Percentiles rank a stretch among this genome's conserved stretches.
These are phyloP conservation scores for Ceratobasidium sp. DNA, from an alignment of 1,284 basidiomycete species.

Conservation along the genomic window DNA sequence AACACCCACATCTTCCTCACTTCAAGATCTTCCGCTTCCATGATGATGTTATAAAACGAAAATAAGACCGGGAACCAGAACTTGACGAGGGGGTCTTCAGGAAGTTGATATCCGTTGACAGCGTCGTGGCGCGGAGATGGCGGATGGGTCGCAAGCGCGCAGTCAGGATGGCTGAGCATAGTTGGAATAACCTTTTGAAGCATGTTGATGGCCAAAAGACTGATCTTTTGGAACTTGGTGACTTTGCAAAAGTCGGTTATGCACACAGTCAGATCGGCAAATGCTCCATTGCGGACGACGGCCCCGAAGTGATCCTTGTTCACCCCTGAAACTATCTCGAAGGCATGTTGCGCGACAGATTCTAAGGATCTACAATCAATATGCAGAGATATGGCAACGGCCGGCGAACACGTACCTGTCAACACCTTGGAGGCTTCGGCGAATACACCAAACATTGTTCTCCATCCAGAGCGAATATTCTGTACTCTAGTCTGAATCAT, in stretches of 20 bases:
- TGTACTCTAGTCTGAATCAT: conserved; percentile 97
- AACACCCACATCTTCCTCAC: conserved; percentile 87
- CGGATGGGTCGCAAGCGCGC: conserved; percentile 62
- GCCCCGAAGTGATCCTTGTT: conserved; percentile 92
- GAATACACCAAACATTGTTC: conserved; percentile 99
- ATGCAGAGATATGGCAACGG: background rate
- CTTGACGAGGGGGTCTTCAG: conserved; percentile 82
- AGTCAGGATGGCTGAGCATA: conserved; percentile 89
- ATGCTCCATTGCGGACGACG: conserved; percentile 92
- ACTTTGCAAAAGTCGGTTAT: conserved; percentile 99
- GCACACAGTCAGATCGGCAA: conserved; percentile 96
- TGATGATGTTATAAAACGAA: conserved; percentile 98
- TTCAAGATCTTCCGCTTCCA: conserved; percentile 99
- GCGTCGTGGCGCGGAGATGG: conserved; percentile 35
- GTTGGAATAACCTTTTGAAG: conserved; percentile 90
- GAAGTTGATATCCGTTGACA: conserved; percentile 32
- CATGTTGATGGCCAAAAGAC: conserved; percentile 95
- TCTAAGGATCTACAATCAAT: conserved; percentile 61
- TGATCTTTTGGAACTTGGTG: conserved; percentile 98
- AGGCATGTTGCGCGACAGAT: conserved; percentile 92
- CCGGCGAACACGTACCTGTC: conserved; percentile 68
- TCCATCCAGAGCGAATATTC: conserved; percentile 98
- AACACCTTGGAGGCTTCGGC: conserved; percentile 95
- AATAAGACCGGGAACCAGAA: conserved; percentile 98
- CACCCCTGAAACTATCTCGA: conserved; percentile 93